Conservation (phyloP, 2,329 filamentous ascomycete genomes). For the Keithomyces neogunnii region DNA sequence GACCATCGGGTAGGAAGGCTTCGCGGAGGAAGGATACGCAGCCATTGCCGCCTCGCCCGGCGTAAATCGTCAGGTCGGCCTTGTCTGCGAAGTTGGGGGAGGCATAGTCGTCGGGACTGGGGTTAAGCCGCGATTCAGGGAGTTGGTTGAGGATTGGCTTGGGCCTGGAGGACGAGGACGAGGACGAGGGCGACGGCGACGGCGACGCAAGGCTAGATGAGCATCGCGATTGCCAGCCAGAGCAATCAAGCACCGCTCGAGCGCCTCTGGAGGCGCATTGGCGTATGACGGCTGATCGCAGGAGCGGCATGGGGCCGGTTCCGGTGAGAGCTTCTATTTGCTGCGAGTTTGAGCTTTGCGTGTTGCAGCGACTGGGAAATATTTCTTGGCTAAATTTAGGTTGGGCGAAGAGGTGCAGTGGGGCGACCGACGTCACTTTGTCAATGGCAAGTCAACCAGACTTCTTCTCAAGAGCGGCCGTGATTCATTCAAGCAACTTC, state of each 20-base stretch:
- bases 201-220: constrained; percentile 7
- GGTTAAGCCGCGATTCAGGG: constrained; percentile 60
- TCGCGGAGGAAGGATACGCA: constrained; percentile 93
- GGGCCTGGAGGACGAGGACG: constrained; percentile 12
- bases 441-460: too few species aligned
- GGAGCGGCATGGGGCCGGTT: constrained; percentile 4
- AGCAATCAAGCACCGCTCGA: not conserved
- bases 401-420: not conserved
- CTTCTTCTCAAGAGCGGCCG: too few species aligned
- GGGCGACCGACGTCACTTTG: too few species aligned
- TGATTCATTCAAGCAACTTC: too few species aligned
- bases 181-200: constrained; percentile 8
- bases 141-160: constrained; percentile 27
- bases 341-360: not conserved
- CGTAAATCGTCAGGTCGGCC: constrained; percentile 66
- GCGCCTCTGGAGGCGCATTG: not conserved
- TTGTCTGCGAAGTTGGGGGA: constrained; percentile 80
- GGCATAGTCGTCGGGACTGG: constrained; percentile 75
- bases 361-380: not conserved
- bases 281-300: constrained; percentile 5
- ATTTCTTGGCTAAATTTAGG: not conserved
- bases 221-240: not conserved
- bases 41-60: constrained; percentile 78
- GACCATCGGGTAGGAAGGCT: constrained; percentile 80
- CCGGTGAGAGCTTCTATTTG: not conserved